Evolutionary conservation across 1,284 basidiomycete species (phyloP).

Genomic region (Chalciporus sp.): DNA sequence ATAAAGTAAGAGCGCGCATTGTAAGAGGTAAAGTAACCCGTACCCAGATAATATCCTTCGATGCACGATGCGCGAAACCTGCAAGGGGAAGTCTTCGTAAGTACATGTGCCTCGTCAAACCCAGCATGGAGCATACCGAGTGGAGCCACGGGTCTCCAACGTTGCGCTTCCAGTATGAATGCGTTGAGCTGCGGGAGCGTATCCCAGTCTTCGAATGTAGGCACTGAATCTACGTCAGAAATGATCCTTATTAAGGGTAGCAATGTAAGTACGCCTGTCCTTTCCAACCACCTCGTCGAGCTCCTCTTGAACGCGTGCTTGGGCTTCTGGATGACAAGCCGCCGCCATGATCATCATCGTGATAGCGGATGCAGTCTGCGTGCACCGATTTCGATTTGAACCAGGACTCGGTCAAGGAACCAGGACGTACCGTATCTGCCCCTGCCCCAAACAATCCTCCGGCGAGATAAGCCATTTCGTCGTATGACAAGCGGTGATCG

Average conservation of each 20-base stretch:
- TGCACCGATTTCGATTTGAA: background rate
- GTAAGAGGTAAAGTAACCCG: background rate
- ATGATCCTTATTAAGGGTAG: background rate
- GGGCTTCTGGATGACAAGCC: constrained; percentile 10
- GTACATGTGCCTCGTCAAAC: background rate
- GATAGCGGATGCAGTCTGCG: constrained; percentile 10
- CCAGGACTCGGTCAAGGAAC: background rate
- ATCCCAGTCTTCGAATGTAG: constrained; percentile 15
- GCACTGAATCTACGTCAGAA: constrained; percentile 5
- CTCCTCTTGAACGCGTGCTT: constrained; percentile 16
- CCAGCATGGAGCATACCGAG: constrained; percentile 13
- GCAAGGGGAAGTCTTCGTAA: background rate
- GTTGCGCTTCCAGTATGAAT: constrained; percentile 40
- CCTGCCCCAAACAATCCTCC: constrained; percentile 12
- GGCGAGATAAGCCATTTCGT: constrained; percentile 22
- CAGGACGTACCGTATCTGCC: constrained; percentile 6
- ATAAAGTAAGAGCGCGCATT: background rate
- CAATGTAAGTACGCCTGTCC: constrained; percentile 7
- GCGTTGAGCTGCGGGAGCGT: constrained; percentile 13
- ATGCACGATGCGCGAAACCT: constrained; percentile 40
- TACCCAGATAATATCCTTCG: constrained; percentile 42
- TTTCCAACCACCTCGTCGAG: constrained; percentile 13
- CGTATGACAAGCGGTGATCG: constrained; percentile 9
- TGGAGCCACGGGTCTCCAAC: constrained; percentile 41
- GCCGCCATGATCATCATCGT: constrained; percentile 14